Conservation (phyloP, 768 basidiomycete genomes). For the Tricholoma bakamatsutake region DNA sequence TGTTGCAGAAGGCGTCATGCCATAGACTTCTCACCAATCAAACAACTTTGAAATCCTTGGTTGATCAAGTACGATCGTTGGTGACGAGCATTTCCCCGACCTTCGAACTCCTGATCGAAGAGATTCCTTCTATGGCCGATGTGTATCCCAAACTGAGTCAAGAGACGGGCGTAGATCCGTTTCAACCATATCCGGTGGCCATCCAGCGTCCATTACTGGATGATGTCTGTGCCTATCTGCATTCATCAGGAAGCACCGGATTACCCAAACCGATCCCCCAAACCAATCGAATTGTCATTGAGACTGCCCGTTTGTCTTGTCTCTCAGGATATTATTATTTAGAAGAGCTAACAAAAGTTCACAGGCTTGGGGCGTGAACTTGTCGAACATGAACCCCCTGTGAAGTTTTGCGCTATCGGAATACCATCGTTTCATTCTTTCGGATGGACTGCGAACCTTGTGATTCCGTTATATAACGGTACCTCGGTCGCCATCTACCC, state of each 20-base stretch:
- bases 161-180: constrained; percentile 23
- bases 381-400: constrained; percentile 9
- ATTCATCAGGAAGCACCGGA: constrained; percentile 46
- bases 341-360: too few species aligned
- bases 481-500: constrained; percentile 23
- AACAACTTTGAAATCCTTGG: constrained; percentile 21
- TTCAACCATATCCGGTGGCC: constrained; percentile 20
- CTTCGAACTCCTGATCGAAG: constrained; percentile 23
- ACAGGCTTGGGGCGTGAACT: neutral
- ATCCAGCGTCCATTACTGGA: constrained; percentile 1
- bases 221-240: constrained; percentile 29
- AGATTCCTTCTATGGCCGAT: constrained; percentile 22
- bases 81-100: constrained; percentile 14
- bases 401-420: constrained; percentile 22
- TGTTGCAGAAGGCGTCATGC: constrained; percentile 33
- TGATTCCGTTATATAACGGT: constrained; percentile 17
- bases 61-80: constrained; percentile 21
- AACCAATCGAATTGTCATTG: constrained; percentile 10
- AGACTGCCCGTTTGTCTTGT: neutral
- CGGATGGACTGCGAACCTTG: constrained; percentile 23
- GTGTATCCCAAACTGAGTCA: constrained; percentile 35
- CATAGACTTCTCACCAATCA: constrained; percentile 32
- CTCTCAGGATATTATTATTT: too few species aligned
- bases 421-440: constrained; percentile 34
- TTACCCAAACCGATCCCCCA: constrained; percentile 37